Percentiles rank a stretch among this genome's conserved stretches.
These are phyloP conservation scores for Cladosporium oxysporum DNA, from an alignment of 2,329 filamentous ascomycete genomes.

Conservation along the genomic window DNA sequence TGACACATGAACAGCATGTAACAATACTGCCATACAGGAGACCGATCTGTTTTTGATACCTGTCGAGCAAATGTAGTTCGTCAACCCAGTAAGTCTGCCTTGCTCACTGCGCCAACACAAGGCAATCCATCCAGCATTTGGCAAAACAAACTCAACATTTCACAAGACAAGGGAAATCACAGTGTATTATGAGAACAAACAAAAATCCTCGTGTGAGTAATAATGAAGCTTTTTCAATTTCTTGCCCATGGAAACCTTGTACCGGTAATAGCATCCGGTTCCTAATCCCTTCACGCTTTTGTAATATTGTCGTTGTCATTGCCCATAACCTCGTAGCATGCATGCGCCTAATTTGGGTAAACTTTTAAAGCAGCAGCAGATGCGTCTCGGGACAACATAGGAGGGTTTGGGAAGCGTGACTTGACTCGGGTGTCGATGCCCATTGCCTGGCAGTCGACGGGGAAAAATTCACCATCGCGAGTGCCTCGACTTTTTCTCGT, in stretches of 20 bases:
- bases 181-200: too few species aligned
- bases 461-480: neutral
- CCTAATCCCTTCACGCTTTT: conserved; percentile 1
- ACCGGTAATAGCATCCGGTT: conserved; percentile 7
- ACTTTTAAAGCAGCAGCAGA: conserved; percentile 1
- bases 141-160: neutral
- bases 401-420: conserved; percentile 4
- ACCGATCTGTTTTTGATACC: neutral
- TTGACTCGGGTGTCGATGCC: conserved; percentile 16
- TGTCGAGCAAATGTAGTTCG: neutral
- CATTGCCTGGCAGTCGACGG: conserved; percentile 22
- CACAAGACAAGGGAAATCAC: neutral
- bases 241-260: neutral
- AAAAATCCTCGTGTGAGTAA: neutral
- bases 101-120: too few species aligned
- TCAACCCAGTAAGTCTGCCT: neutral
- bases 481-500: neutral
- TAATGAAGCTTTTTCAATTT: conserved; percentile 1
- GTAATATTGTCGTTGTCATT: conserved; percentile 7
- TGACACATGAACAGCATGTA: neutral
- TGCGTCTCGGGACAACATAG: neutral
- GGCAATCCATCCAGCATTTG: too few species aligned
- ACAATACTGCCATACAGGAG: neutral
- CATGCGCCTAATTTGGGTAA: neutral
- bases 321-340: conserved; percentile 19